Evolutionary conservation across 106 monocot genomes (phyloP), one percentile per base, ranked within the genome.

Genomic region (Cymbidium sinense): DNA sequence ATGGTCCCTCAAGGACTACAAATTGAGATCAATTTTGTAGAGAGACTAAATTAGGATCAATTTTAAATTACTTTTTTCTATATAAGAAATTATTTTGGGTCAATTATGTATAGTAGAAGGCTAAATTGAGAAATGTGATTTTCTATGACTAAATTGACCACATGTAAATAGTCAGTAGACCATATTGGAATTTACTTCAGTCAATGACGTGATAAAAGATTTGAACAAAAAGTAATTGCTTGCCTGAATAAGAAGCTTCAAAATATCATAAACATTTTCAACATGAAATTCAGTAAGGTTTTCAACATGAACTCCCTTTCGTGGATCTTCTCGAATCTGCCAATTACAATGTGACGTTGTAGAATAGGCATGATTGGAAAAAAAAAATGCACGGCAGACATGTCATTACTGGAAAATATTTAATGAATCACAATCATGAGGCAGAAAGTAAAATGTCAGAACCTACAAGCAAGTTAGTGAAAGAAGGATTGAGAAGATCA

Each of bases 401-500:
- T 47, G 11, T 52, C 73, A 80, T 37, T 71, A 37, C 21, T 67
- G 31, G 3, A 67, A 67, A 67, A 23, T 13, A 39, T 39, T 54
- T 8, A 25, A 62, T n/a, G 67, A 67, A 67, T 33, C 33, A 15
- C 33, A 33, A 17, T 31, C 67, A 71, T 36, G 71, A 39, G 31
- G 21, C 20, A 36, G 21, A 71, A 71, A 36, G 9, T 21, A 9
- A 74, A 41, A 30, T 35, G 43, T 54, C 27, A 88, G 29, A 78
- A 80, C 86, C 76, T 78, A 96, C 96, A 67, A 90, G 86, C 69
- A 96, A 82, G 82, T 96, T 96, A 43, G 88, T 90, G 64, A 91
- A 91, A 43, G 89, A 90, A 78, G 96, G 93, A n/a, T 96, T 89
- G 80, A 96, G 91, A 76, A 96, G 96, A 85, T 96, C 96, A 39